A percentile compares a stretch with the other conserved stretches of the same genome.
Conservation (phyloP, 805 yeast genomes). For the Barnettozyma sucrosica region DNA sequence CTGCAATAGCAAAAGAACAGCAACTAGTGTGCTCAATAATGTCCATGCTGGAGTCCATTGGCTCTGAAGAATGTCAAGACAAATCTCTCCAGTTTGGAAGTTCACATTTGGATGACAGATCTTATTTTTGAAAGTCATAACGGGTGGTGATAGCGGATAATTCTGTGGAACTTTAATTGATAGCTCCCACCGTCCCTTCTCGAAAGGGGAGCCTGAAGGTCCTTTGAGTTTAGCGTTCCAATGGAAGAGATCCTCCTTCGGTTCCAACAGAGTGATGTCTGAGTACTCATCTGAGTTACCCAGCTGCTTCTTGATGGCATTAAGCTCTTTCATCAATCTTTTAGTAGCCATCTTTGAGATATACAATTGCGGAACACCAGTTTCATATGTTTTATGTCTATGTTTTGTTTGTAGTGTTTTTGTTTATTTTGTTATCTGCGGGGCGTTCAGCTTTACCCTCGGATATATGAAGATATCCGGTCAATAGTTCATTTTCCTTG, state of each 20-base stretch:
- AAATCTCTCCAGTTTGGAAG: slow-evolving; percentile 57
- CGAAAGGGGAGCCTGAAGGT: slow-evolving; percentile 47
- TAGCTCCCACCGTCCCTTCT: slow-evolving; percentile 47
- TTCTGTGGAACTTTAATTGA: slow-evolving; percentile 37
- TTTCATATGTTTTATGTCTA: not conserved
- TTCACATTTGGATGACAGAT: slow-evolving; percentile 47
- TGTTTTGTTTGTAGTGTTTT: not conserved
- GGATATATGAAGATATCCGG: not conserved
- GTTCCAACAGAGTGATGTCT: slow-evolving; percentile 38
- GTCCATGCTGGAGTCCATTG: slow-evolving; percentile 79
- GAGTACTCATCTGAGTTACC: slow-evolving; percentile 14
- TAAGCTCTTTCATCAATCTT: slow-evolving; percentile 34
- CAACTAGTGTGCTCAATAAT: slow-evolving; percentile 46
- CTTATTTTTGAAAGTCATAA: slow-evolving; percentile 36
- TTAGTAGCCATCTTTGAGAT: slow-evolving; percentile 23
- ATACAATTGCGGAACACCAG: not conserved
- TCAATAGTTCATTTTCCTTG: not conserved
- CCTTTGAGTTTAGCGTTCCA: slow-evolving; percentile 53
- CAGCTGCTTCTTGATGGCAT: slow-evolving; percentile 27
- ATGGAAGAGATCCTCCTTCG: slow-evolving; percentile 40
- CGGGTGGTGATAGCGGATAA: slow-evolving; percentile 61
- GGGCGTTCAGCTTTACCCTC: not conserved
- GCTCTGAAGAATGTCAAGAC: slow-evolving; percentile 55
- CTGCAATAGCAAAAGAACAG: slow-evolving; percentile 49
- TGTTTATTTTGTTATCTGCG: not conserved